A percentile compares a stretch with the other conserved stretches of the same genome.
Conservation (phyloP, 2,329 filamentous ascomycete species). For the Aureobasidium sp. region DNA sequence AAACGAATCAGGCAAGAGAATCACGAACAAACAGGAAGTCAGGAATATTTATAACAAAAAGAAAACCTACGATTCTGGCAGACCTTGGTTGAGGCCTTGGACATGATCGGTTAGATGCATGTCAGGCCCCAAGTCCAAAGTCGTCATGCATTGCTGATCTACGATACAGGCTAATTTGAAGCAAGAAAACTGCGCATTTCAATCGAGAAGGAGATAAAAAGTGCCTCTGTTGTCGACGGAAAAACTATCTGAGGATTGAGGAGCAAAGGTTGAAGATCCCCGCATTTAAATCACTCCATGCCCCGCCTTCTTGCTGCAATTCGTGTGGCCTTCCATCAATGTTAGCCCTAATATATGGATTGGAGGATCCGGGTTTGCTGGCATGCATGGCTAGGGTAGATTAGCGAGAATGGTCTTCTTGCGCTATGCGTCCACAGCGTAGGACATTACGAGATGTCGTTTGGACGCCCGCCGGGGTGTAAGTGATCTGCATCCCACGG, state of each 20-base stretch:
- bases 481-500: not conserved
- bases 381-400: not conserved
- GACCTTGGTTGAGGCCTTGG: not conserved
- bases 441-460: constrained; percentile 3
- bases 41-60: not conserved
- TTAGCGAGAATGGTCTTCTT: not conserved
- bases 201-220: not conserved
- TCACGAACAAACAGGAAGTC: not conserved
- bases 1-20: too few relatives aligned
- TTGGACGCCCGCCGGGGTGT: not conserved
- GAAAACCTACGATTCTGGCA: not conserved
- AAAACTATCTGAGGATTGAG: constrained; percentile 8
- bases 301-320: constrained; percentile 6
- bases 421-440: too few relatives aligned
- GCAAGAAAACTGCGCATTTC: not conserved
- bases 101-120: constrained; percentile 6
- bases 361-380: not conserved
- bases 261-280: constrained; percentile 6
- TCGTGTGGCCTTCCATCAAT: not conserved
- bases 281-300: constrained; percentile 3
- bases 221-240: constrained; percentile 9
- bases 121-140: not conserved
- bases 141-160: constrained; percentile 13
- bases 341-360: not conserved
- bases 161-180: constrained; percentile 11